Conservation (phyloP, 139 green algal genomes). For the Chlamydomonas applanata region DNA sequence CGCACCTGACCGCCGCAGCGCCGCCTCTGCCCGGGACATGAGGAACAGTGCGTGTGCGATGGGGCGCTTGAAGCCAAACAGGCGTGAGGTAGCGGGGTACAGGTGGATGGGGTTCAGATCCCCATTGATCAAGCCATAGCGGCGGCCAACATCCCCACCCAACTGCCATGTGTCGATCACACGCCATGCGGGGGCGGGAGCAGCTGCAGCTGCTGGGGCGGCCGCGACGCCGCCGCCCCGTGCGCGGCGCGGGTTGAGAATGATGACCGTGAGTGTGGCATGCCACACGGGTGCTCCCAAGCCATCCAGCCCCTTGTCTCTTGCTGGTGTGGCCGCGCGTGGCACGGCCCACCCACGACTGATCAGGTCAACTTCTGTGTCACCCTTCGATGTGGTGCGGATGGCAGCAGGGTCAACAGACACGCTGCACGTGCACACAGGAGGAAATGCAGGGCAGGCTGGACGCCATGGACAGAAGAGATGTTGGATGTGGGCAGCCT, state of each 20-base stretch:
- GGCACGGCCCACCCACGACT: neutral
- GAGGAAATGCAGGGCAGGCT: no score
- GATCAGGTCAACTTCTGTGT: constrained; percentile 32
- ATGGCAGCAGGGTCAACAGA: neutral
- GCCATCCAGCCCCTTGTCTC: neutral
- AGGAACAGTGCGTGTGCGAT: constrained; percentile 65
- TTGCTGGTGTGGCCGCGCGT: neutral
- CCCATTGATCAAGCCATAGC: constrained; percentile 50
- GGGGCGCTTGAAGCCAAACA: constrained; percentile 64
- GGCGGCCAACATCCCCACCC: constrained; percentile 35
- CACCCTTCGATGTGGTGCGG: constrained; percentile 26
- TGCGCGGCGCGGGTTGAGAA: constrained; percentile 28
- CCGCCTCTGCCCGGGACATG: constrained; percentile 38
- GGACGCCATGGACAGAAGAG: no score
- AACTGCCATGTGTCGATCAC: constrained; percentile 30
- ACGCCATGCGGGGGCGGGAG: neutral
- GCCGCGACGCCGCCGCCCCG: constrained; percentile 3
- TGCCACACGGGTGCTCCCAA: constrained; percentile 31
- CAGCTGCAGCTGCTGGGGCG: neutral
- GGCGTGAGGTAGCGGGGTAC: constrained; percentile 20
- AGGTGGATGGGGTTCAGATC: constrained; percentile 61
- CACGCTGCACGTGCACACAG: constrained; percentile 25
- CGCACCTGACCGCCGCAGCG: constrained; percentile 20
- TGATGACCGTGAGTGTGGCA: constrained; percentile 33
- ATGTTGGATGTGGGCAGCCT: no score